Conservation (phyloP, 1,139 yeast species). For the Pichia sp. region DNA sequence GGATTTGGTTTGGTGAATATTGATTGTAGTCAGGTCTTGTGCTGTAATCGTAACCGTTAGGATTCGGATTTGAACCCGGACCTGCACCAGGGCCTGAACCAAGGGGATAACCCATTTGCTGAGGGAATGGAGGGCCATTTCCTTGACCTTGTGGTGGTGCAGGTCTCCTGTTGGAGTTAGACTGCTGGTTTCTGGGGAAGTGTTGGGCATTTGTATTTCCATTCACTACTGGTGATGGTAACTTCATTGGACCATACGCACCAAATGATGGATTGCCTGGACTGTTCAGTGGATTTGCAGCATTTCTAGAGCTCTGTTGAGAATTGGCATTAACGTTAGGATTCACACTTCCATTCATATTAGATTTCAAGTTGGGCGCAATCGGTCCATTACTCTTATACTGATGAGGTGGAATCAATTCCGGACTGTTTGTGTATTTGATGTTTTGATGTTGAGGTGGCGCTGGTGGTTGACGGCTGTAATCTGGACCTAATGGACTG, state of each 20-base stretch:
- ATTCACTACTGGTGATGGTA: conserved; percentile 7
- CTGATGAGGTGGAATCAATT: conserved; percentile 12
- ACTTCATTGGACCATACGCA: conserved; percentile 14
- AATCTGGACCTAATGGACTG: conserved; percentile 5
- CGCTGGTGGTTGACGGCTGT: conserved; percentile 1
- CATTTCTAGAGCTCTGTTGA: not conserved
- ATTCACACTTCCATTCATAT: not conserved
- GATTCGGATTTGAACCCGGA: too few relatives aligned
- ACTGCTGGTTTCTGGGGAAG: not conserved
- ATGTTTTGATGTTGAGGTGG: not conserved
- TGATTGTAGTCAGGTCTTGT: too few relatives aligned
- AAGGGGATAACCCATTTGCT: too few relatives aligned
- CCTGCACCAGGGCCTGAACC: too few relatives aligned
- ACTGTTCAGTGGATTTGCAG: conserved; percentile 7
- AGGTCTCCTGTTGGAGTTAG: not conserved
- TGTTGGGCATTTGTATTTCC: not conserved
- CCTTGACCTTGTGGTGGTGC: not conserved
- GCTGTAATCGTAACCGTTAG: too few relatives aligned
- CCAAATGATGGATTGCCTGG: conserved; percentile 8
- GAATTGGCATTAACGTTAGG: not conserved
- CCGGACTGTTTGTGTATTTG: conserved; percentile 11
- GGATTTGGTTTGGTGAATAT: not conserved
- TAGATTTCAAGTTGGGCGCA: not conserved
- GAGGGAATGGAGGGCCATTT: too few relatives aligned
- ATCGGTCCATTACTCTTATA: conserved; percentile 1